A percentile compares a stretch with the other conserved stretches of the same genome.
Conservation (phyloP, 2,329 filamentous ascomycete species). For the Fusarium zealandicum region DNA sequence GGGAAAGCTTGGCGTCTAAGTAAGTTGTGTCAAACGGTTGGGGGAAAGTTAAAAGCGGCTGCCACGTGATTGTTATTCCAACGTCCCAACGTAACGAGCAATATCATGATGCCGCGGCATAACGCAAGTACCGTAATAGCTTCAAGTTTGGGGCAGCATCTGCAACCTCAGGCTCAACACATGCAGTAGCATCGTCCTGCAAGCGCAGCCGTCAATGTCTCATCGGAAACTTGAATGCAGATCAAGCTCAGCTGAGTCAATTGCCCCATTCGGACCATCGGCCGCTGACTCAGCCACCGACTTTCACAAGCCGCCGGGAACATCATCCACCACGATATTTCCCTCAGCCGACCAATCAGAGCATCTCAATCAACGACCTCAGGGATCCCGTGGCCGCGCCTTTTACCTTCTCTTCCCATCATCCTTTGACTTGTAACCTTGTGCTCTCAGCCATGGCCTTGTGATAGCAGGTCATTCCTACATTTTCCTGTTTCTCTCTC, state of each 20-base stretch:
- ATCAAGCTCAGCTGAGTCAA: background rate
- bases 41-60: slow-evolving; percentile 8
- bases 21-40: slow-evolving; percentile 23
- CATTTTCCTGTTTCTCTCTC: background rate
- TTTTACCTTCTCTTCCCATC: slow-evolving; percentile 4
- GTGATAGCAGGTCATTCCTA: slow-evolving; percentile 10
- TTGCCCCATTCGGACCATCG: slow-evolving; percentile 8
- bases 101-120: background rate
- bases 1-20: slow-evolving; percentile 1
- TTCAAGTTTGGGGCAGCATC: background rate
- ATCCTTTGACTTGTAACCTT: slow-evolving; percentile 5
- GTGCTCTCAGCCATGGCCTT: slow-evolving; percentile 11
- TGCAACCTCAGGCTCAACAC: background rate
- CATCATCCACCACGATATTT: slow-evolving; percentile 27
- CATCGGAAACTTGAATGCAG: too few species aligned
- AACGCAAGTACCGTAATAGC: background rate
- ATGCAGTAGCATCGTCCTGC: too few species aligned
- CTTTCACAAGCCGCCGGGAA: slow-evolving; percentile 39
- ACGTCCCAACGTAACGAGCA: slow-evolving; percentile 20
- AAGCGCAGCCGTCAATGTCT: too few species aligned
- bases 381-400: slow-evolving; percentile 25
- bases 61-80: slow-evolving; percentile 25
- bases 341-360: slow-evolving; percentile 29
- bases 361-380: slow-evolving; percentile 22
- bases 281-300: slow-evolving; percentile 26